Percentiles rank a stretch among this genome's conserved stretches.
These are phyloP conservation scores for Usnea hakonensis DNA, from an alignment of 495 filamentous ascomycete species.

Conservation along the genomic window DNA sequence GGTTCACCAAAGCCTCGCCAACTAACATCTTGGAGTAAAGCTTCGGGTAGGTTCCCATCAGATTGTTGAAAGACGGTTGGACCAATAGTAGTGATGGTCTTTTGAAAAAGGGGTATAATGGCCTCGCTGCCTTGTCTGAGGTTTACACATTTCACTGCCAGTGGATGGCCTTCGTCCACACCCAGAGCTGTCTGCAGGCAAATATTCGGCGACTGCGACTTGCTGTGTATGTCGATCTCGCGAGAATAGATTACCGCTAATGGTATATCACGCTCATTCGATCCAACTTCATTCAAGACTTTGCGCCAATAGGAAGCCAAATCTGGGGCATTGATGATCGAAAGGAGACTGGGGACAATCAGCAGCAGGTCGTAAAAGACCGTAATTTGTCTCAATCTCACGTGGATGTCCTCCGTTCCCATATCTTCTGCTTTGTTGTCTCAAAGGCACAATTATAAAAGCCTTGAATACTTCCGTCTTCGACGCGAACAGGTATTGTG, in stretches of 20 bases:
- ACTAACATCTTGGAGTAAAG: conserved; percentile 49
- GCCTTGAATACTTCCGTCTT: conserved; percentile 48
- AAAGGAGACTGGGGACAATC: background rate
- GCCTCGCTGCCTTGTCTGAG: background rate
- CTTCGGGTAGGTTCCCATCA: conserved; percentile 41
- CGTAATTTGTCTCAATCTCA: conserved; percentile 48
- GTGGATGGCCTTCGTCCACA: background rate
- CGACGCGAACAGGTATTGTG: conserved; percentile 3
- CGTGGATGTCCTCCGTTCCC: conserved; percentile 55
- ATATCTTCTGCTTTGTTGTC: conserved; percentile 54
- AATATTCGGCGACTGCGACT: conserved; percentile 44
- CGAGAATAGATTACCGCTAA: background rate
- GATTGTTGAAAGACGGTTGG: background rate
- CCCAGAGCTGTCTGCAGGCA: background rate
- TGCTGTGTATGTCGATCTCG: background rate
- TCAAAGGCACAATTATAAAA: conserved; percentile 62
- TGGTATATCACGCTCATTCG: background rate
- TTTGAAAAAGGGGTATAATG: background rate
- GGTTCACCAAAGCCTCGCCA: conserved; percentile 57
- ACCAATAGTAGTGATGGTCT: background rate
- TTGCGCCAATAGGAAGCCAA: background rate
- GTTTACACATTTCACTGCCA: background rate
- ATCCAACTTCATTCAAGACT: background rate
- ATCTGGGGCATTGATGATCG: background rate
- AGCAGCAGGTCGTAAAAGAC: background rate